Conservation (phyloP, 1,284 basidiomycete genomes). For the Tetrapyrgos nigripes region DNA sequence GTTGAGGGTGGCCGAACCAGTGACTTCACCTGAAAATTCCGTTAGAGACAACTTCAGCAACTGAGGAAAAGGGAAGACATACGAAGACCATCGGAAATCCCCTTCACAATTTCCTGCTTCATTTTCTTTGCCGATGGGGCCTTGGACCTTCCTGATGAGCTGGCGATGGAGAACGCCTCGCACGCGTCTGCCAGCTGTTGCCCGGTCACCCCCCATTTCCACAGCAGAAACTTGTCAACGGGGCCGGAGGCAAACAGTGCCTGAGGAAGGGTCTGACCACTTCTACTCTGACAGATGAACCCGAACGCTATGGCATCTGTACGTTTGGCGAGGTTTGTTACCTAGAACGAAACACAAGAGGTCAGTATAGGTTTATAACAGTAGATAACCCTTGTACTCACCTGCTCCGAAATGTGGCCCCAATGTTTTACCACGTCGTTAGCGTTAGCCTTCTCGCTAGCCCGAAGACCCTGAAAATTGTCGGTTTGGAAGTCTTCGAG, state of each 20-base stretch:
- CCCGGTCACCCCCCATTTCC: not conserved
- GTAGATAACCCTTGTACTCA: not conserved
- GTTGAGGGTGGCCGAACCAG: not conserved
- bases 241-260: not conserved
- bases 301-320: not conserved
- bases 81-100: not conserved
- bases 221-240: not conserved
- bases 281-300: not conserved
- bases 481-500: not conserved
- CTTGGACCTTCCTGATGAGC: not conserved
- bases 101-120: not conserved
- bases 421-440: slow-evolving; percentile 1
- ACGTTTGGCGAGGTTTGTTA: not conserved
- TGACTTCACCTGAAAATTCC: not conserved
- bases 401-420: not conserved
- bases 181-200: not conserved
- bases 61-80: not conserved
- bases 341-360: not conserved
- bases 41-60: not conserved
- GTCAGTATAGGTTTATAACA: not conserved
- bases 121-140: not conserved
- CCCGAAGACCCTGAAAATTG: not conserved
- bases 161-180: not conserved
- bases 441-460: not conserved
- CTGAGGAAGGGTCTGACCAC: not conserved